Evolutionary conservation across 305 asterid genomes (phyloP).

Genomic region (Euphrasia arctica): DNA sequence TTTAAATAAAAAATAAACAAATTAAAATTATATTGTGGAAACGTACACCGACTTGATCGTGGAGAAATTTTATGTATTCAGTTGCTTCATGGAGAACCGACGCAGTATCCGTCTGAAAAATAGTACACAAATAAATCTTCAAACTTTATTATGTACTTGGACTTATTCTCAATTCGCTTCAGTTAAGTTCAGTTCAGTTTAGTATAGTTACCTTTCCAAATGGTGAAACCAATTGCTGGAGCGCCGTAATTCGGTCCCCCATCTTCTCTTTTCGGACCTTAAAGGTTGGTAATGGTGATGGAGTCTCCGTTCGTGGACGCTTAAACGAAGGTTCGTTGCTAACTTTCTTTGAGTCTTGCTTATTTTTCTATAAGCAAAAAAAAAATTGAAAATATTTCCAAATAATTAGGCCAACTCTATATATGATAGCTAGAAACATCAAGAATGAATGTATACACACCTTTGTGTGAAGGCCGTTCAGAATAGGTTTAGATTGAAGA

Average conservation of each 20-base stretch:
- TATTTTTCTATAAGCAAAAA: slow-evolving; percentile 32
- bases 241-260: slow-evolving; percentile 96
- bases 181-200: too few species aligned
- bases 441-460: slow-evolving; percentile 16
- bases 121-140: too few species aligned
- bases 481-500: slow-evolving; percentile 33
- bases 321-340: slow-evolving; percentile 44
- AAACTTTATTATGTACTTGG: too few species aligned
- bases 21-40: slow-evolving; percentile 8
- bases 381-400: background rate
- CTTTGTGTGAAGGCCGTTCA: slow-evolving; percentile 30
- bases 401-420: background rate
- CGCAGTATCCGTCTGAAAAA: slow-evolving; percentile 89
- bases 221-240: slow-evolving; percentile 96
- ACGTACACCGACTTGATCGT: slow-evolving; percentile 86
- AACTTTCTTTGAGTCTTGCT: slow-evolving; percentile 40
- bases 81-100: slow-evolving; percentile 96
- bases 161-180: too few species aligned
- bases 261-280: slow-evolving; percentile 92
- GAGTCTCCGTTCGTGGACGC: slow-evolving; percentile 64
- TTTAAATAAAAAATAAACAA: background rate
- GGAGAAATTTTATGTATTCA: slow-evolving; percentile 84
- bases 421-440: too few species aligned
- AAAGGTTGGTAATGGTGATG: slow-evolving; percentile 79
- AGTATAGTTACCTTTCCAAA: slow-evolving; percentile 71